Evolutionary conservation across 768 basidiomycete genomes (phyloP), one percentile per base, ranked within the genome.

Genomic region (Collybia nuda): DNA sequence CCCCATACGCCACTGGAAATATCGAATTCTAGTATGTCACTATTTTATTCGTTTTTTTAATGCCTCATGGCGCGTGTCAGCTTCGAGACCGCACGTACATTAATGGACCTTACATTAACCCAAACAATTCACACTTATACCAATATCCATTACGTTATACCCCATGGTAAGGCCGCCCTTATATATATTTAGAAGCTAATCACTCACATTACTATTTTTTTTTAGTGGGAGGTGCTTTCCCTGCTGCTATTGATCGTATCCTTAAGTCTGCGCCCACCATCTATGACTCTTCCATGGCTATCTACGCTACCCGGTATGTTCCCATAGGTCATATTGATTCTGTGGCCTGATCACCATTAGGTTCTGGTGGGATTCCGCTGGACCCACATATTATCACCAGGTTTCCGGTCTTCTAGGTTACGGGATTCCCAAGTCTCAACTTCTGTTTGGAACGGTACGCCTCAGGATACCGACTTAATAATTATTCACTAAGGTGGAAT

Each of bases 331-430:
- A 5, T 47, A 14, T 24, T 32, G 17, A 32, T 15, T 3, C n/a
- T 12, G 40, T 2, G 17, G 2, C 24, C 46, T 21, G 28, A 40
- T 29, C 14, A 17, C 12, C 19, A 39, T 7, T 40, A 62, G 62
- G 46, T 69, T 71, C 60, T 71, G 67, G 67, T 71, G 67, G 67
- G 68, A 70, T 51, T 68, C 68, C 35, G 68, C 68, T 21, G 68
- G 70, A 26, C 68, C 70, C 6, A 71, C 70, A 11, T 71, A 66
- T 57, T 63, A 56, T 52, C 67, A 71, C 43, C 68, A 71, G 48
- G 54, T 69, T 36, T 50, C 63, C 15, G 67, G 67, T 12, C 62
- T 71, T 5, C 56, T 70, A 8, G 67, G 62, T 6, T 66, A 56
- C 21, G 63, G 56, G 8, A 65, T 70, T 45, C 68, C 68, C 19